Evolutionary conservation across 345 rosid species (phyloP).

Genomic region (Eucalyptus polybractea): DNA sequence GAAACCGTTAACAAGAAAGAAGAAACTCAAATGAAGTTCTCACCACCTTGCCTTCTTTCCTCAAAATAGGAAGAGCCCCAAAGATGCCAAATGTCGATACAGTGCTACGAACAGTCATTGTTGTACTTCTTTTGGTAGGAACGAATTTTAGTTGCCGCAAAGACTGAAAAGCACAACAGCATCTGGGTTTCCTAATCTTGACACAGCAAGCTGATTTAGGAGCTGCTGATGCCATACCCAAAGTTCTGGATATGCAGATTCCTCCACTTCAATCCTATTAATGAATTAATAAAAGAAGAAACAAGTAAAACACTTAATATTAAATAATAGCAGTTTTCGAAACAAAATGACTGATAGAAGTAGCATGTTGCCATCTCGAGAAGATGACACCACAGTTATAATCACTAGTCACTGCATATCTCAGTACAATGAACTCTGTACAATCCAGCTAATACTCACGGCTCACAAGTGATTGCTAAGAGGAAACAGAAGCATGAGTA

Average conservation of each 20-base stretch:
- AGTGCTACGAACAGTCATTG: accelerated
- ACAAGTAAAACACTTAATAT: too few relatives aligned
- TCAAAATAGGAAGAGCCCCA: accelerated
- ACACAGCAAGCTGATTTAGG: accelerated
- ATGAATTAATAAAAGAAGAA: too few relatives aligned
- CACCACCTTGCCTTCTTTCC: neutral
- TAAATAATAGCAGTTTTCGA: accelerated
- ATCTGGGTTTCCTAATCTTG: accelerated
- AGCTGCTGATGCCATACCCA: neutral
- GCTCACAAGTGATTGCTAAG: too few relatives aligned
- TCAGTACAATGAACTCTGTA: too few relatives aligned
- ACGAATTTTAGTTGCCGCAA: accelerated
- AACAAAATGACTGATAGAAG: neutral
- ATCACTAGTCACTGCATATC: neutral
- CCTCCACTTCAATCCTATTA: too few relatives aligned
- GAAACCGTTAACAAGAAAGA: neutral
- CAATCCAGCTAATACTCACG: too few relatives aligned
- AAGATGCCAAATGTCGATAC: accelerated
- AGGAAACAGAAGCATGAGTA: too few relatives aligned
- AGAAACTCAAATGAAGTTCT: neutral
- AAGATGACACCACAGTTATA: neutral
- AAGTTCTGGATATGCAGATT: accelerated
- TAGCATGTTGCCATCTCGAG: neutral
- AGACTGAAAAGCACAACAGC: accelerated
- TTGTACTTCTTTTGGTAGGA: accelerated